Evolutionary conservation across 2,329 filamentous ascomycete species (phyloP).

Genomic region (Aureobasidium zeae): DNA sequence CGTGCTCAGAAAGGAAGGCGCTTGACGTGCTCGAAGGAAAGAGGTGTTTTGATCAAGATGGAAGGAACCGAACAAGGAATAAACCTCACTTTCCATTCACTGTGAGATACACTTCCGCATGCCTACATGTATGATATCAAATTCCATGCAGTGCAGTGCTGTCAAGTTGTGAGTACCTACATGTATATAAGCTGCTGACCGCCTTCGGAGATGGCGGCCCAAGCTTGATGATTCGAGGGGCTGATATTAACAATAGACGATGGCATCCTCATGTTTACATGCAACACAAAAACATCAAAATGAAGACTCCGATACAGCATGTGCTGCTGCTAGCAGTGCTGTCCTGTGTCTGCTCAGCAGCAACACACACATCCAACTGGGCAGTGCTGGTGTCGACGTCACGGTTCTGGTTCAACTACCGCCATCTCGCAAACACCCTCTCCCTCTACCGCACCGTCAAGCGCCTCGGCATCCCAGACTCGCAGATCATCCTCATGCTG

Average conservation of each 20-base stretch:
- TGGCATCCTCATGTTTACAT: not conserved
- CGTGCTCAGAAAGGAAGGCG: too few relatives aligned
- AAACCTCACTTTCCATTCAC: too few relatives aligned
- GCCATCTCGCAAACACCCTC: conserved; percentile 93
- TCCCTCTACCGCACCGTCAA: conserved; percentile 98
- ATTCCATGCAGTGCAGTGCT: too few relatives aligned
- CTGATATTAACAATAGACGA: not conserved
- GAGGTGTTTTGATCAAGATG: too few relatives aligned
- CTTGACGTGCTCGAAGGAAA: too few relatives aligned
- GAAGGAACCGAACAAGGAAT: too few relatives aligned
- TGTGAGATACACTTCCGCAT: too few relatives aligned
- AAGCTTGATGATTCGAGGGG: conserved; percentile 8
- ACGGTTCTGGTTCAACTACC: conserved; percentile 99
- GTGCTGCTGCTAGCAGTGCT: conserved; percentile 18
- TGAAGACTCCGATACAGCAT: conserved; percentile 1
- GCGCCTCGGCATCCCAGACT: conserved; percentile 92
- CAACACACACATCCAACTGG: conserved; percentile 96
- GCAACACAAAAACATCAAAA: too few relatives aligned
- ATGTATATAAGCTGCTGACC: too few relatives aligned
- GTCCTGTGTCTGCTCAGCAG: conserved; percentile 41
- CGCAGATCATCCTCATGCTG: conserved; percentile 99
- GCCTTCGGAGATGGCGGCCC: too few relatives aligned
- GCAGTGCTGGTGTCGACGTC: conserved; percentile 97
- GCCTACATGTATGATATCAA: too few relatives aligned
- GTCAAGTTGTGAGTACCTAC: too few relatives aligned